Percentiles rank a stretch among this genome's conserved stretches.
Conservation (phyloP, 495 filamentous ascomycete genomes). For the Xeromyces bisporus region DNA sequence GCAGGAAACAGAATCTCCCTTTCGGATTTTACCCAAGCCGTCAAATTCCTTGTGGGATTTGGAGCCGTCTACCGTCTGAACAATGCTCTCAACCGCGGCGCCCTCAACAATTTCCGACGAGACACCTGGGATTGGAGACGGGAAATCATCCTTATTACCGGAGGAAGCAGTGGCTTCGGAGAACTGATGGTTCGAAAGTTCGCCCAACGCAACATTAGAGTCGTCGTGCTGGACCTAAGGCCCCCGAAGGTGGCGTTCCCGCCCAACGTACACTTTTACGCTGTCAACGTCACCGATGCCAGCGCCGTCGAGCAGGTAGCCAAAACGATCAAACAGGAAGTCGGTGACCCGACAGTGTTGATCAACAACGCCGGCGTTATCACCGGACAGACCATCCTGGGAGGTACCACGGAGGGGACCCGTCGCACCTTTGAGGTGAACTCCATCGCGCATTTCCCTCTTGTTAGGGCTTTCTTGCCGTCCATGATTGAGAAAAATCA, state of each 20-base stretch:
- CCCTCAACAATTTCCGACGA: constrained; percentile 41
- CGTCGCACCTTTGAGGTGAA: constrained; percentile 58
- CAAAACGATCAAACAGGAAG: constrained; percentile 28
- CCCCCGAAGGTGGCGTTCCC: constrained; percentile 36
- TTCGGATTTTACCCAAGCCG: constrained; percentile 6
- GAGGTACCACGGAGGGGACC: constrained; percentile 35
- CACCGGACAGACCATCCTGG: constrained; percentile 42
- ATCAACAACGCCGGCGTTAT: constrained; percentile 63
- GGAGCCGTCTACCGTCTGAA: constrained; percentile 31
- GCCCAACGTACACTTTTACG: constrained; percentile 39
- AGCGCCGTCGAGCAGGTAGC: constrained; percentile 30
- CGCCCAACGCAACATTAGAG: constrained; percentile 38
- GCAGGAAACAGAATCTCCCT: not conserved
- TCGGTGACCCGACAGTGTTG: constrained; percentile 51
- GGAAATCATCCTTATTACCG: constrained; percentile 57
- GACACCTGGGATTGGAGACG: constrained; percentile 51
- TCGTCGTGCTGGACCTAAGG: constrained; percentile 55
- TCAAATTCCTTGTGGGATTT: constrained; percentile 14
- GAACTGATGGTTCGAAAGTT: constrained; percentile 41
- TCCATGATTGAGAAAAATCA: constrained; percentile 45
- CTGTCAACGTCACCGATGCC: constrained; percentile 46
- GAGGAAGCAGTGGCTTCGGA: constrained; percentile 55
- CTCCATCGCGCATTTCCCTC: constrained; percentile 48
- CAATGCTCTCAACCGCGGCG: constrained; percentile 31
- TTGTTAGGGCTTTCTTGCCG: constrained; percentile 49